Conservation (phyloP, 768 basidiomycete genomes). For the Mycena olivaceomarginata region DNA sequence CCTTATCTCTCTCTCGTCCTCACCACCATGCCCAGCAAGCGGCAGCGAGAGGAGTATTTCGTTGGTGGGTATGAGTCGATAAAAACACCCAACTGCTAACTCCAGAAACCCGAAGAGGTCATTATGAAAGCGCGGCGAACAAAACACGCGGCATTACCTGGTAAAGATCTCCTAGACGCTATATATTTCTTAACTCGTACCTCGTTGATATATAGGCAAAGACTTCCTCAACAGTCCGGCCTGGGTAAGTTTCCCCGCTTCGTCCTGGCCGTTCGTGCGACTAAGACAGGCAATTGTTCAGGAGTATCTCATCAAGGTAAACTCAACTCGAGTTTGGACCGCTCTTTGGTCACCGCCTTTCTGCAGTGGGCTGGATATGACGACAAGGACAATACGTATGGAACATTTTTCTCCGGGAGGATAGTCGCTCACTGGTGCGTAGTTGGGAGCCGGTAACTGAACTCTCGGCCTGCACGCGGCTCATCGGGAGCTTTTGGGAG, state of each 20-base stretch:
- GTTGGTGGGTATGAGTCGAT: not conserved
- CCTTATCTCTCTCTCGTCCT: not conserved
- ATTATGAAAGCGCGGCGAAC: not conserved
- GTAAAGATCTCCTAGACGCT: too few relatives aligned
- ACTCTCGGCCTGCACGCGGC: not conserved
- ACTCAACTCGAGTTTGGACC: not conserved
- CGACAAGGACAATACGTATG: conserved; percentile 10
- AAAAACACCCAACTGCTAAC: not conserved
- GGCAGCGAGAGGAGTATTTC: not conserved
- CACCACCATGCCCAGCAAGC: not conserved
- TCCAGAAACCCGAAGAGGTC: not conserved
- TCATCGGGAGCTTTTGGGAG: conserved; percentile 12
- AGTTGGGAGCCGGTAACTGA: conserved; percentile 4
- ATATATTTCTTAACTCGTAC: too few relatives aligned
- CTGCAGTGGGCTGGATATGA: conserved; percentile 22
- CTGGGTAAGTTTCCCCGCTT: conserved; percentile 1
- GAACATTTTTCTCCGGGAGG: not conserved
- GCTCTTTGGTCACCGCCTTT: not conserved
- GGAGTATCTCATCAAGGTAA: conserved; percentile 22
- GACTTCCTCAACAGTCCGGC: not conserved
- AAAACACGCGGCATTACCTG: not conserved
- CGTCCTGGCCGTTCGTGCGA: not conserved
- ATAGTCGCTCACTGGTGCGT: not conserved
- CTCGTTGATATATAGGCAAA: too few relatives aligned
- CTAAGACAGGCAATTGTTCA: not conserved